Evolutionary conservation across 495 filamentous ascomycete species (phyloP), one percentile per base, ranked within the genome.

Genomic region (Hypoxylon fragiforme): DNA sequence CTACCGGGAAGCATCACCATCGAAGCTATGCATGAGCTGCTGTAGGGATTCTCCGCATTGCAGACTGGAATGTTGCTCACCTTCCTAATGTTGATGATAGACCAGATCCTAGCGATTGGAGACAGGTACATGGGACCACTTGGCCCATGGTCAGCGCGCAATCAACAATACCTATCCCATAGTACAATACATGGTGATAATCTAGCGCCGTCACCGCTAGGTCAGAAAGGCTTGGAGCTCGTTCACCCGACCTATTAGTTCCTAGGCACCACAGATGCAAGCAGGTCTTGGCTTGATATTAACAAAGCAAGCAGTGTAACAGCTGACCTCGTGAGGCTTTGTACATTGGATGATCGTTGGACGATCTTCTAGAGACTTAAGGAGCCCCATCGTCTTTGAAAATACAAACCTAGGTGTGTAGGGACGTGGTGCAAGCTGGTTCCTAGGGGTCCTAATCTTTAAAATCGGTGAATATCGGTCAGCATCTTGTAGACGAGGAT

Each of bases 1-100:
- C 15, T 46, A 35, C 35, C 22, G 36, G 21, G 31, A 35, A 48
- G 35, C 51, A 31, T 56, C 37, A 56, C 47, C n/a, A 20, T 48
- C 58, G 14, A 52, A 56, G 52, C 46, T 48, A 62, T 35, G 58
- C 51, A 22, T 31, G 38, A 62, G 58, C 43, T 61, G 40, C 42
- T 51, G 52, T 56, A 56, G 38, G 47, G 51, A 62, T 56, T 62
- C 58, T 62, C 58, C 52, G 52, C 58, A 62, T 46, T 44, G 44
- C 44, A 48, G 47, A 16, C 36, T 62, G 58, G 58, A 62, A 62
- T 62, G 52, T 56, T 44, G 58, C 52, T 62, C 51, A 62, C 58
- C 58, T 62, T 62, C 58, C 58, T 62, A 62, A 62, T 62, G 19
- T 38, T 20, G 51, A 55, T 41, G 22, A 55, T 38, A 36, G 36